Evolutionary conservation across 768 basidiomycete genomes (phyloP), one percentile per base, ranked within the genome.

Genomic region (Crassisporium funariophilum): DNA sequence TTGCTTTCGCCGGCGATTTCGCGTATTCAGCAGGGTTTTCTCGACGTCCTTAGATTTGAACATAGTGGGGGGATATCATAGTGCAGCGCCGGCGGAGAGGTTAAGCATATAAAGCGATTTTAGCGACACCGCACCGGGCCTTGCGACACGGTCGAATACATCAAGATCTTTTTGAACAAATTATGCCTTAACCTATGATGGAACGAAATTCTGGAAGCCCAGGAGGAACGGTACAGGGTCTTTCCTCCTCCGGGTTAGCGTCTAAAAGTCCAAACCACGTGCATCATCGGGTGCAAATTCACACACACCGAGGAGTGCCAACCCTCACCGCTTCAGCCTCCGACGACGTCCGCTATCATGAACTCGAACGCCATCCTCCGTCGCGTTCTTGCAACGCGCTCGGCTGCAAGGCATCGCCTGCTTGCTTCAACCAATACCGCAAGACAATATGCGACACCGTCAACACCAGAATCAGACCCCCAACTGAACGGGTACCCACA

Each of bases 401-500:
- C 67, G 42, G 60, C 60, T 45, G 53, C 64, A 38, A 60, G 59
- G 34, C 63, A 59, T 34, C 45, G 46, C 11, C 21, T 49, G 36
- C 41, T 43, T 17, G 48, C 51, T 25, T 41, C 38, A 20, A 22
- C 50, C 27, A 29, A 56, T 27, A 34, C 49, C 11, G 33, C 54
- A 4, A 62, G 72, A 49, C 44, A 53, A 20, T 73, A 73, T 47
- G 64, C 73, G 3, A 70, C 70, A 0, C 63, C 65, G 9, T 25
- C 60, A 19, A 46, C 41, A 13, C 49, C 69, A 46, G 70, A 81
- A 52, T 65, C 65, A 31, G 85, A 90, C 61, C 84, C 87, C 2
- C 85, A 90, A 52, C 67, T 88, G 15, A 74, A 74, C 44, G 86
- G 80, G 55, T 91, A 93, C 55, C 89, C 89, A 7, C 73, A 83